Evolutionary conservation across 352 stramenopile species (phyloP), one percentile per base, ranked within the genome.

Genomic region (Pythium diclinum): DNA sequence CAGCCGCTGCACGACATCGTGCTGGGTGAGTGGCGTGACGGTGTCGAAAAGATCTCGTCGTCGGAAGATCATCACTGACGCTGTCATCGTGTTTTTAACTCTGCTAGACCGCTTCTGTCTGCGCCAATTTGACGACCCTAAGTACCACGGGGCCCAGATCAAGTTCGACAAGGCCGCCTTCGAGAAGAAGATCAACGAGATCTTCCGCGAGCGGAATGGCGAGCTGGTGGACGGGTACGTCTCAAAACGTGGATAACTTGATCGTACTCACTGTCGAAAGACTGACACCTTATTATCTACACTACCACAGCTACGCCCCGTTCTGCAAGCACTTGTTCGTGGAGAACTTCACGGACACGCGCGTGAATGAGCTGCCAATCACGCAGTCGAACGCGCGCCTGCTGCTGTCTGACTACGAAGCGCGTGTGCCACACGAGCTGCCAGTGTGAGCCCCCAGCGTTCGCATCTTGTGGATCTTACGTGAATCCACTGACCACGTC

Each of bases 261-360:
- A 28, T 21, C 32, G 17, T 38, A 13, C 3, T 19, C 17, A 1
- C 32, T 9, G 32, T 9, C 10, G 32, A 7, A 13, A 17, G 19
- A 61, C 5, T 38, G 14, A 21, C 32, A 23, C 4, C 6, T 6
- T 61, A 6, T 32, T 32, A 0, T 56, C 1, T 36, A 14, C 56
- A 11, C 10, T 51, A 1, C 7, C 9, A 21, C 36, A 97, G 92
- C 23, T 99, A 99, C 72, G 97, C 97, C 57, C 94, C 97, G 33
- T 99, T 99, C 80, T 99, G 97, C 83, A 99, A 99, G 85, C 97
- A 99, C 78, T 59, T 99, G 33, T 99, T 99, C 72, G 74, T 99
- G 33, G 79, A 92, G 19, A 99, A 99, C 79, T 97, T 97, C 68
- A 92, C 84, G 23, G 86, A 91, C 42, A 86, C 87, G 52, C 83